Evolutionary conservation across 768 basidiomycete species (phyloP), one percentile per base, ranked within the genome.

Genomic region (Lactifluus piperatus): DNA sequence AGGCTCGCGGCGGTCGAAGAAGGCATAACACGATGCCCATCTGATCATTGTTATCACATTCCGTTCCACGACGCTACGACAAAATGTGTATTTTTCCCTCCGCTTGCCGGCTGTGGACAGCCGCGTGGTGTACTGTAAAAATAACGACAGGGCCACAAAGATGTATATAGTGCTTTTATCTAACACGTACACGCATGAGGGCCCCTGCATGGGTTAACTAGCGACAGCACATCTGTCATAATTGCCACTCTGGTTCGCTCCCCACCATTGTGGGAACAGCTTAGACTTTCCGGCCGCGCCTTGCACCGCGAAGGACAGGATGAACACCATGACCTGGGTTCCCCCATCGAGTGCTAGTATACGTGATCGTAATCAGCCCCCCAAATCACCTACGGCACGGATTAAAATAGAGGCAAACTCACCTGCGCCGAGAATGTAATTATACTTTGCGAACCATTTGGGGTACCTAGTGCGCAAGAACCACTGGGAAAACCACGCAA

Each of bases 261-360:
- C 56, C 81, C 80, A 82, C 81, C 80, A 81, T 62, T 71, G 67
- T 10, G 81, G 78, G 73, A 82, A 82, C 24, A 76, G 65, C 62
- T 81, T 76, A 0, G 78, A 66, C 14, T 69, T 67, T 3, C 81
- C 80, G 13, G 74, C 73, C 3, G 77, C 81, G 22, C 82, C 82
- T 56, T 77, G 77, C 3, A 64, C 65, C 41, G 57, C 52, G 44
- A 58, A 62, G 18, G 62, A 62, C 16, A 58, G 24, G 56, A 62
- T 62, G 51, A 62, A 62, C 74, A 82, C 74, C 80, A 83, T 82
- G 20, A 82, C 79, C 67, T 81, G 74, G 5, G 70, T 68, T 11
- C 72, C 76, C 7, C 74, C 75, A 58, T 76, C 74, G 22, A 77
- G 72, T 20, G 68, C 71, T 66, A 34, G 34, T 13, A 60, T 58